Evolutionary conservation across 2,329 filamentous ascomycete genomes (phyloP).

Genomic region (Pochonia chlamydosporia): DNA sequence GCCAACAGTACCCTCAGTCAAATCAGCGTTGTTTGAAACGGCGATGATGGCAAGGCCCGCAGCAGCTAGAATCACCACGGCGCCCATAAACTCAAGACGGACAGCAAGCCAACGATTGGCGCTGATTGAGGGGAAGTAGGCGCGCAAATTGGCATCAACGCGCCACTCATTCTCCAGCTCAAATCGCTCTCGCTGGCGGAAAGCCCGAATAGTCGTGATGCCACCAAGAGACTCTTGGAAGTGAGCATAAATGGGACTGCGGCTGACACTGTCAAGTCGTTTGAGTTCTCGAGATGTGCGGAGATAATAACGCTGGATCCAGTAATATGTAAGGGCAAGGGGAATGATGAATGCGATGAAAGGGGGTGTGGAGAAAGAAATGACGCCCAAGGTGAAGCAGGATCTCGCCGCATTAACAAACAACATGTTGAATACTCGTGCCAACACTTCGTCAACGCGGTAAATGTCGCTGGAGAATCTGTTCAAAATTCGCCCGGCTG

Average conservation of each 20-base stretch:
- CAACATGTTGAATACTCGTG: constrained; percentile 96
- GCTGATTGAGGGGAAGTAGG: constrained; percentile 94
- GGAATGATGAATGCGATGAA: constrained; percentile 81
- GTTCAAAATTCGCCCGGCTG: constrained; percentile 92
- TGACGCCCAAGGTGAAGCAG: constrained; percentile 79
- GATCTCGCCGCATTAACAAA: constrained; percentile 72
- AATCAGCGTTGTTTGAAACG: constrained; percentile 58
- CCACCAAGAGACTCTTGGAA: constrained; percentile 96
- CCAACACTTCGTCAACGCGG: constrained; percentile 84
- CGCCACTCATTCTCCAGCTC: constrained; percentile 94
- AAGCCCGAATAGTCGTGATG: constrained; percentile 91
- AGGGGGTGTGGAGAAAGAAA: constrained; percentile 72
- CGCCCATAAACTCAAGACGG: constrained; percentile 91
- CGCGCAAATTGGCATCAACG: constrained; percentile 87
- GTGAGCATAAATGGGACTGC: constrained; percentile 95
- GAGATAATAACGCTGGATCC: constrained; percentile 95
- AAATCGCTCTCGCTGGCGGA: constrained; percentile 82
- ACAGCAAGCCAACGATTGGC: constrained; percentile 93
- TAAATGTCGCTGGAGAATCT: constrained; percentile 86
- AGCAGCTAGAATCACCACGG: constrained; percentile 82
- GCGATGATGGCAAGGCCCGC: constrained; percentile 78
- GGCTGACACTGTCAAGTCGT: constrained; percentile 87
- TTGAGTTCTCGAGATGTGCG: constrained; percentile 95
- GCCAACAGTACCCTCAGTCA: constrained; percentile 75
- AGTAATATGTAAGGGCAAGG: constrained; percentile 74